These are phyloP conservation scores for Entelexis paramagnoliae DNA, from an alignment of 1,139 yeast species.

Conservation along the genomic window DNA sequence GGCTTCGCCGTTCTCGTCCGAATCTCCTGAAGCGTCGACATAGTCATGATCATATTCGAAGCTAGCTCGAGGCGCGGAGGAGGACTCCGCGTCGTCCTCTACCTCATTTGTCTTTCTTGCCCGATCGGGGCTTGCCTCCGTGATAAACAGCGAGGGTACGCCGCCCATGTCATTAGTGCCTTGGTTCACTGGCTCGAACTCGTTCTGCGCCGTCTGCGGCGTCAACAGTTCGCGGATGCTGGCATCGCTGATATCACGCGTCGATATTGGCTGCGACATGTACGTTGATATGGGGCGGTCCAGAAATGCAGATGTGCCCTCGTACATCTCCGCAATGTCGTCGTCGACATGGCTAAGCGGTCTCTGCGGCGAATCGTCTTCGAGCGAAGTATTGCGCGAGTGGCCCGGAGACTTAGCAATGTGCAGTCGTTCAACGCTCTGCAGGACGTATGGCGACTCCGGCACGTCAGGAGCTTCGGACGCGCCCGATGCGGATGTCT, in stretches of 20 bases:
- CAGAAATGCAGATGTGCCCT: conserved; percentile 28
- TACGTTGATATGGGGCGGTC: conserved; percentile 28
- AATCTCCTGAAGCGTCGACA: conserved; percentile 6
- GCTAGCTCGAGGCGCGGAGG: too few species aligned
- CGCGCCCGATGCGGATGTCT: neutral
- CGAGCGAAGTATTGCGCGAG: conserved; percentile 12
- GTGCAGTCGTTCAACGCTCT: conserved; percentile 9
- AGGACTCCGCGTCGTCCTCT: neutral
- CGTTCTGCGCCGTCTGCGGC: conserved; percentile 16
- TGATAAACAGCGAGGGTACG: conserved; percentile 11
- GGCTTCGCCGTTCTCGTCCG: conserved; percentile 3
- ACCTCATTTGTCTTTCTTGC: neutral
- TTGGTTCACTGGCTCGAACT: conserved; percentile 5
- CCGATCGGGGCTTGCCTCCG: conserved; percentile 16
- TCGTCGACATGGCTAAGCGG: conserved; percentile 22
- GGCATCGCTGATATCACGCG: conserved; percentile 21
- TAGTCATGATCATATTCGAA: conserved; percentile 10
- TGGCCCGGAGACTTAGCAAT: conserved; percentile 9
- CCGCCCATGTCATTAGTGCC: neutral
- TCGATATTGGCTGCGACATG: conserved; percentile 20
- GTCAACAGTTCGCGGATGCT: conserved; percentile 20
- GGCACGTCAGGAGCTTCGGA: neutral
- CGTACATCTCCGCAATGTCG: conserved; percentile 31
- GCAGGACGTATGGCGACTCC: conserved; percentile 4
- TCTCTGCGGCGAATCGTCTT: neutral